Percentiles rank a stretch among this genome's conserved stretches.
phyloP scores from a whole-genome alignment of 768 basidiomycete species.

The Fomitopsis pulvina region DNA sequence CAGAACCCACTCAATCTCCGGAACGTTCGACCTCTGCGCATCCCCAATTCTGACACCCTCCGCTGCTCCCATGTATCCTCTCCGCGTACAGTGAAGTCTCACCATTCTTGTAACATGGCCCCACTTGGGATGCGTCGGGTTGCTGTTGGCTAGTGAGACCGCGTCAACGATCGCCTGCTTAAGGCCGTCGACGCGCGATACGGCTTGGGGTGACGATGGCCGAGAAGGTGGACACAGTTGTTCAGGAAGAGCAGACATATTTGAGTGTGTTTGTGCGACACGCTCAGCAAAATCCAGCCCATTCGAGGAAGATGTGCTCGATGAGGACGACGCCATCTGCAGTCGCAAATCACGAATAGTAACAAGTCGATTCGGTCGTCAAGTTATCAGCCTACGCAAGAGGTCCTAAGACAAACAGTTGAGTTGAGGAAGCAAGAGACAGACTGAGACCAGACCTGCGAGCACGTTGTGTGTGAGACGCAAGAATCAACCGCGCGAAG shows the following conservation, averaged over 20 bases:
- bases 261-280: background rate
- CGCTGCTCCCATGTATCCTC: conserved; percentile 24
- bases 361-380: too few relatives aligned
- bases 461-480: too few relatives aligned
- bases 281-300: background rate
- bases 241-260: conserved; percentile 13
- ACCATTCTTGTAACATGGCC: conserved; percentile 32
- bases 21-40: conserved; percentile 16
- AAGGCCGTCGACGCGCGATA: conserved; percentile 25
- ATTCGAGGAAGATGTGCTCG: background rate
- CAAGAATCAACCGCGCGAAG: too few relatives aligned
- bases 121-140: conserved; percentile 44
- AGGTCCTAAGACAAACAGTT: too few relatives aligned
- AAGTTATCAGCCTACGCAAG: too few relatives aligned
- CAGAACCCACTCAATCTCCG: conserved; percentile 27
- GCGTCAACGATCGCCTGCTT: conserved; percentile 30
- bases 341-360: background rate
- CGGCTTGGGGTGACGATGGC: conserved; percentile 25
- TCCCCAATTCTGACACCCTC: conserved; percentile 18
- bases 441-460: too few relatives aligned
- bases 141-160: conserved; percentile 28
- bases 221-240: conserved; percentile 29
- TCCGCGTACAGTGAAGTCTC: conserved; percentile 32
- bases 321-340: background rate
- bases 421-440: too few relatives aligned